These are phyloP conservation scores for Pseudogymnoascus pannorum DNA, from an alignment of 2,329 filamentous ascomycete genomes.

Conservation along the genomic window DNA sequence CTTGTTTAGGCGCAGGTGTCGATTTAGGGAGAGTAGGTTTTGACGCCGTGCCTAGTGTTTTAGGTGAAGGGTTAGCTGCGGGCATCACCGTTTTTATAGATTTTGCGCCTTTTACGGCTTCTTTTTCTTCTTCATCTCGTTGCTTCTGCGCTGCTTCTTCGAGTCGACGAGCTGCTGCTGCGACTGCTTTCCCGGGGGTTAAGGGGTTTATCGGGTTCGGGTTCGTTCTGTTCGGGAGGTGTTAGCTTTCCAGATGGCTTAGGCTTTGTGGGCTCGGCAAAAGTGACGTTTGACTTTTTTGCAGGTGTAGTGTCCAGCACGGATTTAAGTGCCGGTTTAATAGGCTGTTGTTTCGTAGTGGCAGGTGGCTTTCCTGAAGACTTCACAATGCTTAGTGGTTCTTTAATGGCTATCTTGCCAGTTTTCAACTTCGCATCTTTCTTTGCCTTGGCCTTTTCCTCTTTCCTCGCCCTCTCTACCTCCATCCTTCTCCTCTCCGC, in stretches of 20 bases:
- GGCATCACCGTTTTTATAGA: background rate
- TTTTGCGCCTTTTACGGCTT: background rate
- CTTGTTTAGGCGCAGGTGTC: background rate
- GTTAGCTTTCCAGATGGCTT: background rate
- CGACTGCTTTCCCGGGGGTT: background rate
- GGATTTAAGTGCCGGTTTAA: background rate
- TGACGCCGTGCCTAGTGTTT: background rate
- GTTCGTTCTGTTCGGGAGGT: background rate
- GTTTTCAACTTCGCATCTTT: background rate
- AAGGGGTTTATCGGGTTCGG: background rate
- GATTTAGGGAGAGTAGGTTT: background rate
- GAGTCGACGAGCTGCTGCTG: background rate
- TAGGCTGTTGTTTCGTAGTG: background rate
- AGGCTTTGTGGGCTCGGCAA: background rate
- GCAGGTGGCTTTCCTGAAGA: background rate
- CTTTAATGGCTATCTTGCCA: background rate
- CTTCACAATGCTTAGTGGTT: background rate
- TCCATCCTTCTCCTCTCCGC: background rate
- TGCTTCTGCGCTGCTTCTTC: background rate
- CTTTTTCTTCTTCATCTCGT: background rate
- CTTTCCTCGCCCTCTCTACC: background rate
- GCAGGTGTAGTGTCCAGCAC: background rate
- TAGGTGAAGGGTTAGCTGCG: background rate
- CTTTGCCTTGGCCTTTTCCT: background rate
- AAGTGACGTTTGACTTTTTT: background rate